Evolutionary conservation across 352 stramenopile species (phyloP).

Genomic region (Phytophthora ramorum): DNA sequence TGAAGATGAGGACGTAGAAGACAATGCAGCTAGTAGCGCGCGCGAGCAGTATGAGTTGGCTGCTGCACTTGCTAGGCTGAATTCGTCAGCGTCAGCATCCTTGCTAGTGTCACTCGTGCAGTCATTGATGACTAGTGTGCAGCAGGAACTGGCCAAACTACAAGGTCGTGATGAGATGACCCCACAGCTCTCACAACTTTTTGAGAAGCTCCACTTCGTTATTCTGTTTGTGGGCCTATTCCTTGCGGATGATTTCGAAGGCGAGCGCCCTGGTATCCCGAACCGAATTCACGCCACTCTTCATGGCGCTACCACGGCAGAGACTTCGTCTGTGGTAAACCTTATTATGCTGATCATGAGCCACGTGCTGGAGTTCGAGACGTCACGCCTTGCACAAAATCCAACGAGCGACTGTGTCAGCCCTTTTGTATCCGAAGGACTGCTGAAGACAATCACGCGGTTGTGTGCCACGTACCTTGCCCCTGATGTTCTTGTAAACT

Average conservation of each 20-base stretch:
- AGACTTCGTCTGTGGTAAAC: constrained; percentile 55
- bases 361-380: constrained; percentile 76
- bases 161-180: constrained; percentile 66
- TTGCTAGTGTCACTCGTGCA: constrained; percentile 72
- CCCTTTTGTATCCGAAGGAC: constrained; percentile 83
- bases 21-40: constrained; percentile 68
- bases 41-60: constrained; percentile 79
- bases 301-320: constrained; percentile 17
- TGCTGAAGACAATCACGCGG: constrained; percentile 76
- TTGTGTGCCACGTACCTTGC: constrained; percentile 80
- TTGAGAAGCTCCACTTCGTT: constrained; percentile 84
- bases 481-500: constrained; percentile 52
- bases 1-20: constrained; percentile 87
- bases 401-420: constrained; percentile 66
- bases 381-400: constrained; percentile 59
- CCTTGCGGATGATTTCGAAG: constrained; percentile 80
- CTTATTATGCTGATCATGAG: constrained; percentile 76
- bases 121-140: constrained; percentile 55
- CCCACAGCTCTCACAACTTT: constrained; percentile 62
- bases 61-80: constrained; percentile 72
- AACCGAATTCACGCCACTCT: constrained; percentile 58
- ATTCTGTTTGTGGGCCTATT: constrained; percentile 81
- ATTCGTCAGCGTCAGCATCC: constrained; percentile 53
- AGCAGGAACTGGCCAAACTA: constrained; percentile 50
- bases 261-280: constrained; percentile 77